Percentiles rank a stretch among this genome's conserved stretches.
Evolutionary conservation across 371 early-diverging fungal species (phyloP).

Genomic region (Quaeritorhiza haematococci): DNA sequence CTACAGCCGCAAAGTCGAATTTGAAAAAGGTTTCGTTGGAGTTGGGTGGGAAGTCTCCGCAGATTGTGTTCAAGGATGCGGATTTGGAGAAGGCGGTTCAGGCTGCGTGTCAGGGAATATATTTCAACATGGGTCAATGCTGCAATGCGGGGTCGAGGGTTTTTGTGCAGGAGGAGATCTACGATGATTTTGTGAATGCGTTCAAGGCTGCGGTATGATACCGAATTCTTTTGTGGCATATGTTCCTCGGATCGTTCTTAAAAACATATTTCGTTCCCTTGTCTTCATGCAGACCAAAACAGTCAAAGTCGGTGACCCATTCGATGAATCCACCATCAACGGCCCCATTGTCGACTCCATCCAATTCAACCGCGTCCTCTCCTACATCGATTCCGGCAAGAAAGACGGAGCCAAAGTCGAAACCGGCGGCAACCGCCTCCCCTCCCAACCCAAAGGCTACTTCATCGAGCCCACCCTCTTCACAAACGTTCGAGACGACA

Average conservation of each 20-base stretch:
- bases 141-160: conserved; percentile 61
- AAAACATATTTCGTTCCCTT: too few relatives aligned
- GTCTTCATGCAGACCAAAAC: too few relatives aligned
- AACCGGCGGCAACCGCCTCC: neutral
- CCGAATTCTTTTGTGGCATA: too few relatives aligned
- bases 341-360: conserved; percentile 76
- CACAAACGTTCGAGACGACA: conserved; percentile 55
- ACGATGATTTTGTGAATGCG: conserved; percentile 60
- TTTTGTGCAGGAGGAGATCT: conserved; percentile 70
- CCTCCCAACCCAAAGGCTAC: conserved; percentile 62
- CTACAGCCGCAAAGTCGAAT: conserved; percentile 57
- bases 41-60: conserved; percentile 91
- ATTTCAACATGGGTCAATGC: conserved; percentile 78
- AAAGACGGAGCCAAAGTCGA: conserved; percentile 53
- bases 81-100: conserved; percentile 74
- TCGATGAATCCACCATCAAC: conserved; percentile 54
- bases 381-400: conserved; percentile 66
- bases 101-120: conserved; percentile 64
- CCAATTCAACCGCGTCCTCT: conserved; percentile 64
- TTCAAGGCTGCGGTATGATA: conserved; percentile 58
- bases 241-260: too few relatives aligned
- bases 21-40: conserved; percentile 78
- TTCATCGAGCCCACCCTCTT: conserved; percentile 64
- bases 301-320: conserved; percentile 73
- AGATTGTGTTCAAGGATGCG: conserved; percentile 85